Percentiles rank a stretch among this genome's conserved stretches.
Conservation (phyloP, 176 grass and related monocot species). For the Oryza australiensis region DNA sequence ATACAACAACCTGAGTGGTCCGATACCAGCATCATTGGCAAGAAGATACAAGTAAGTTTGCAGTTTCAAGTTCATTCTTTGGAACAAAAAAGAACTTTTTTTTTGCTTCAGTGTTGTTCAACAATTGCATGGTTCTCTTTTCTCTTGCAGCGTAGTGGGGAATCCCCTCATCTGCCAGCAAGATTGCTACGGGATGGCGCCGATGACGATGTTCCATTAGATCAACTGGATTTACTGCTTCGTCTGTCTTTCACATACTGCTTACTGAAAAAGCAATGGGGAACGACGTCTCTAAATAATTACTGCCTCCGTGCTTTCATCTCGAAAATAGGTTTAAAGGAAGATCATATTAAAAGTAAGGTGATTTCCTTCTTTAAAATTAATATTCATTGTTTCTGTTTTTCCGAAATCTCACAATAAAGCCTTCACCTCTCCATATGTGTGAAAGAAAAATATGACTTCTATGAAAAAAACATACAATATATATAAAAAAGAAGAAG, state of each 20-base stretch:
- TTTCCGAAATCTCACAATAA: no score
- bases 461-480: no score
- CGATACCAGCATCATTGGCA: constrained; percentile 62
- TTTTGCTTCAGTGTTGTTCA: not conserved
- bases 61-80: not conserved
- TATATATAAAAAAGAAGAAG: no score
- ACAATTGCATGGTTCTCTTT: constrained; percentile 12
- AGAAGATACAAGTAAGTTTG: constrained; percentile 80
- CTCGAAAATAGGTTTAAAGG: no score
- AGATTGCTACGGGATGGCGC: constrained; percentile 71
- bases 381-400: no score
- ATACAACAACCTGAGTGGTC: constrained; percentile 84
- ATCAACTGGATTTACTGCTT: not conserved
- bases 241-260: not conserved
- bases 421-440: no score
- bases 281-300: no score
- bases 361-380: no score
- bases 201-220: constrained; percentile 45
- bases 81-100: not conserved
- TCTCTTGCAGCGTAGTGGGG: constrained; percentile 81
- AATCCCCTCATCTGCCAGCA: constrained; percentile 92
- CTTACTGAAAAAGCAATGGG: no score
- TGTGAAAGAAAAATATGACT: no score
- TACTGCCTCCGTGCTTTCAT: no score
- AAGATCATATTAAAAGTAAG: no score